A percentile compares a stretch with the other conserved stretches of the same genome.
Conservation (phyloP, 345 rosid species). For the Melaleuca quinquenervia region DNA sequence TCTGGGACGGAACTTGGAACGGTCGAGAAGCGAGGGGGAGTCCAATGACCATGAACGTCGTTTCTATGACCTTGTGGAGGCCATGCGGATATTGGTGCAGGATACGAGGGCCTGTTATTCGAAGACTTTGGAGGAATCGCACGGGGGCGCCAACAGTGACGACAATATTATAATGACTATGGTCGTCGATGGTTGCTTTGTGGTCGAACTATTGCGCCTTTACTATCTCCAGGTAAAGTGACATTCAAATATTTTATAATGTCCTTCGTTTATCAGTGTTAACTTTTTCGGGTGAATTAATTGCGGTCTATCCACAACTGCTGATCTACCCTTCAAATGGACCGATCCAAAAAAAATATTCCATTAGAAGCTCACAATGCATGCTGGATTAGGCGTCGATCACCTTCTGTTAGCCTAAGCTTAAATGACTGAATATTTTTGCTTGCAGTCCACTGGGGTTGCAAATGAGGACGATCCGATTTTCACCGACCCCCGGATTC, state of each 20-base stretch:
- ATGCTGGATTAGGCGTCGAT: too few species aligned
- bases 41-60: not conserved
- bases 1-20: conserved; percentile 1
- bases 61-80: not conserved
- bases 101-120: conserved; percentile 3
- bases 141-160: not conserved
- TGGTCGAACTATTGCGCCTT: not conserved
- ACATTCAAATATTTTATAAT: not conserved
- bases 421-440: too few species aligned
- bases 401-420: too few species aligned
- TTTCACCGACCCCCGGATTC: conserved; percentile 1
- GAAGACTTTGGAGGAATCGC: not conserved
- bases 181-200: conserved; percentile 6
- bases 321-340: too few species aligned
- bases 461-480: not conserved
- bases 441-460: not conserved
- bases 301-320: too few species aligned
- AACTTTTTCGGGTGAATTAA: not conserved
- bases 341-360: too few species aligned
- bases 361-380: too few species aligned
- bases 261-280: not conserved
- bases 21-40: not conserved
- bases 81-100: not conserved
- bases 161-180: conserved; percentile 2
- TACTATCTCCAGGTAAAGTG: too few species aligned